Conservation (phyloP, 2,329 filamentous ascomycete species). For the Leptoxyphium fumago region DNA sequence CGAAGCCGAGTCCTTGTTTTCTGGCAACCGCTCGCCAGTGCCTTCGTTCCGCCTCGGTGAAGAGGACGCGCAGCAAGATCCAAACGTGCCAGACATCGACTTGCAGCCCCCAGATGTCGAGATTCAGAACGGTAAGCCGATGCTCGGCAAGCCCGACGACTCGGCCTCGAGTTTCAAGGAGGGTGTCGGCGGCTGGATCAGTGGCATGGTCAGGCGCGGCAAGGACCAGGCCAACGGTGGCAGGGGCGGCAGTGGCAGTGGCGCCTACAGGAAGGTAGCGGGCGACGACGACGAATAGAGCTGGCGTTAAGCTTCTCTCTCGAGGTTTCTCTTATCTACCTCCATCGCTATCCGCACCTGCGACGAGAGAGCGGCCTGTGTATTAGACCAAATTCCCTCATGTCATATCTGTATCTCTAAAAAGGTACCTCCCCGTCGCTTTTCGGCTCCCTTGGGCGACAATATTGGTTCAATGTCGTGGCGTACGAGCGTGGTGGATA, state of each 20-base stretch:
- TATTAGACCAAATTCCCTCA: too few species aligned
- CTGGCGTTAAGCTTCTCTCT: too few species aligned
- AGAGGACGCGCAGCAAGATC: slow-evolving; percentile 18
- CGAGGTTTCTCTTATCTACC: too few species aligned
- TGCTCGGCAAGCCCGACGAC: slow-evolving; percentile 22
- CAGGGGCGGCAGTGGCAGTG: slow-evolving; percentile 20
- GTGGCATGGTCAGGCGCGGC: slow-evolving; percentile 45
- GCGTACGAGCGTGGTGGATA: too few species aligned
- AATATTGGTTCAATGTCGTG: too few species aligned
- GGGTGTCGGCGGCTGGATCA: slow-evolving; percentile 56
- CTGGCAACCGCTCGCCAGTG: slow-evolving; percentile 56
- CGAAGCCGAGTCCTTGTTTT: slow-evolving; percentile 71
- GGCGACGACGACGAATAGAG: slow-evolving; percentile 24
- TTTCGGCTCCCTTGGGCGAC: too few species aligned
- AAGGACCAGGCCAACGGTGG: slow-evolving; percentile 24
- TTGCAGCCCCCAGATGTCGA: slow-evolving; percentile 61
- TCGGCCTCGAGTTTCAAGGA: slow-evolving; percentile 24
- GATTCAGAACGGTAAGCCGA: slow-evolving; percentile 35
- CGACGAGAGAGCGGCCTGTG: too few species aligned
- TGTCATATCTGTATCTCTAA: too few species aligned
- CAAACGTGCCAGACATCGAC: slow-evolving; percentile 63
- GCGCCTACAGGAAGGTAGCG: slow-evolving; percentile 31
- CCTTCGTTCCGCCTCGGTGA: slow-evolving; percentile 58
- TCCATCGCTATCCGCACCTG: too few species aligned
- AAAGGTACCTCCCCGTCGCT: too few species aligned